Percentiles rank a stretch among this genome's conserved stretches.
phyloP scores from a whole-genome alignment of 2,329 filamentous ascomycete genomes.

The Apiospora kogelbergensis region DNA sequence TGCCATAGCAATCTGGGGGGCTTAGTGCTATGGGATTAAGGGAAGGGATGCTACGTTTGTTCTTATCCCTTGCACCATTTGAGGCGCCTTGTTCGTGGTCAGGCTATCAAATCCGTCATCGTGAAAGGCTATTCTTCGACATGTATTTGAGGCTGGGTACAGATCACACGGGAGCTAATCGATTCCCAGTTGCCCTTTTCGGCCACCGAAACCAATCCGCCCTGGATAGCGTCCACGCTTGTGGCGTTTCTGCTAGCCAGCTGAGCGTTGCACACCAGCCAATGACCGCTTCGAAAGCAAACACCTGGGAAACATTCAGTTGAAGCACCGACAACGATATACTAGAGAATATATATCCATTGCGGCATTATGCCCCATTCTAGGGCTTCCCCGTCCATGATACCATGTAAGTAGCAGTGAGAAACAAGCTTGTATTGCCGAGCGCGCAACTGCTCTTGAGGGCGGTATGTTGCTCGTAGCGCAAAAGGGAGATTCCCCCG shows the following conservation, averaged over 20 bases:
- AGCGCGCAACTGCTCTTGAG: not conserved
- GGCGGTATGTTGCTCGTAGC: not conserved
- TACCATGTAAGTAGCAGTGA: constrained; percentile 12
- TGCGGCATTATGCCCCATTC: not conserved
- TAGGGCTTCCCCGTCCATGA: constrained; percentile 14
- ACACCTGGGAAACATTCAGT: not conserved
- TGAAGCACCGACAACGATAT: accelerated
- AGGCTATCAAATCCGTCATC: not conserved
- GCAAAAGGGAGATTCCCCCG: not conserved
- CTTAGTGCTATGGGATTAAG: not conserved
- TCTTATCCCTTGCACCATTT: not conserved
- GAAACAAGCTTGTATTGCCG: constrained; percentile 6
- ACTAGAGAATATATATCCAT: not conserved
- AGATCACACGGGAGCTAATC: not conserved
- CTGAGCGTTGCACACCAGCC: not conserved
- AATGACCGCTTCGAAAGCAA: not conserved
- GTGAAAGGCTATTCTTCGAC: not conserved
- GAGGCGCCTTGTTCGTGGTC: not conserved
- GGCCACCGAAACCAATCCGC: not conserved
- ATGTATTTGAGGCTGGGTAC: not conserved
- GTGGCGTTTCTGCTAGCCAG: not conserved
- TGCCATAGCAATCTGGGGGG: not conserved
- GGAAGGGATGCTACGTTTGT: not conserved
- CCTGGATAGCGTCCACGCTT: not conserved
- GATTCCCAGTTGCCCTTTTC: not conserved